phyloP scores from a whole-genome alignment of 108 stramenopile species.

The Poteriospumella lacustris region DNA sequence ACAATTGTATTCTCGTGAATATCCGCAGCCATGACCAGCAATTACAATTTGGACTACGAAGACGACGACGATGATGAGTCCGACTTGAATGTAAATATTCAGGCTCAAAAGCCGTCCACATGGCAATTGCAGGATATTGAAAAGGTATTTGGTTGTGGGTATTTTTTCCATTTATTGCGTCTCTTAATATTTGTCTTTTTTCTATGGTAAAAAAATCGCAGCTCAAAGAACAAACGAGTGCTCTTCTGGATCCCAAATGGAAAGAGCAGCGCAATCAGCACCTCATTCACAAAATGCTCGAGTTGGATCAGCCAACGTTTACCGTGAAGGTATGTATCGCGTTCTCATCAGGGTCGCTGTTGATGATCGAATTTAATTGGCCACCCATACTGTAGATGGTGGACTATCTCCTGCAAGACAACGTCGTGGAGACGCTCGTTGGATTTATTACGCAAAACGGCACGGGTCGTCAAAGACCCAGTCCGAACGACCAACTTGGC shows the following conservation, averaged over 20 bases:
- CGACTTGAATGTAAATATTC: too few relatives aligned
- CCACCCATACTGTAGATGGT: slow-evolving; percentile 9
- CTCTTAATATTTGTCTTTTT: not conserved
- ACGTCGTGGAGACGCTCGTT: not conserved
- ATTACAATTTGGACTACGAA: slow-evolving; percentile 16
- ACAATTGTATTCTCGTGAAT: too few relatives aligned
- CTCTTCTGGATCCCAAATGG: slow-evolving; percentile 17
- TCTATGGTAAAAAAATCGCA: not conserved
- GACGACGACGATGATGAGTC: slow-evolving; percentile 14
- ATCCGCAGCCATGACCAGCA: too few relatives aligned
- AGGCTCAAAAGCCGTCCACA: not conserved
- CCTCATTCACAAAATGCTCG: slow-evolving; percentile 18
- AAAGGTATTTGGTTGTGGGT: not conserved
- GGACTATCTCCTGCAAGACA: slow-evolving; percentile 18
- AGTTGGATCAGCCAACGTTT: slow-evolving; percentile 26
- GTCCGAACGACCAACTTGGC: not conserved
- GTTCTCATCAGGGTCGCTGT: not conserved
- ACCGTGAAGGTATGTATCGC: slow-evolving; percentile 12
- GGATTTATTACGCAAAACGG: slow-evolving; percentile 19
- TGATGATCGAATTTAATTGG: not conserved
- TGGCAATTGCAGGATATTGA: slow-evolving; percentile 22
- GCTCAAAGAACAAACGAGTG: slow-evolving; percentile 18
- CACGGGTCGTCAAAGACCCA: not conserved
- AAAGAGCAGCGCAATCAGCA: slow-evolving; percentile 15
- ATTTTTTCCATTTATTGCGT: not conserved